These are phyloP conservation scores for Nannizziopsis barbatae DNA, from an alignment of 2,329 filamentous ascomycete species.

Conservation along the genomic window DNA sequence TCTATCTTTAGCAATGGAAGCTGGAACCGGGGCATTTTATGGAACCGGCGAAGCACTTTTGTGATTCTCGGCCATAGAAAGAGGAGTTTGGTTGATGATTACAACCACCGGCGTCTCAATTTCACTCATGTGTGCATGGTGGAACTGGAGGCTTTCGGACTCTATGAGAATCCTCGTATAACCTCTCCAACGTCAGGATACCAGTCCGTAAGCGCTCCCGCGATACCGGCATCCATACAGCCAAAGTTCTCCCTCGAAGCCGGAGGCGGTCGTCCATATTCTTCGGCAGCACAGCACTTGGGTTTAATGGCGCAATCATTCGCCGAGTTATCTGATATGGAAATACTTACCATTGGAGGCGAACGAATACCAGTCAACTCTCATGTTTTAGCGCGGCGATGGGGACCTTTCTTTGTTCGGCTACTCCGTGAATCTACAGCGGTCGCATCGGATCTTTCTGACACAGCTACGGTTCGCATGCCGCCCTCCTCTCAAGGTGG, in stretches of 20 bases:
- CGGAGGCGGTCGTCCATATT: conserved; percentile 65
- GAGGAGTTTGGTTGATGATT: conserved; percentile 88
- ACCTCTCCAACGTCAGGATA: conserved; percentile 69
- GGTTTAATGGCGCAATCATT: conserved; percentile 68
- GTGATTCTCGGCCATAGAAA: conserved; percentile 91
- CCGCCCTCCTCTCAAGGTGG: conserved; percentile 21
- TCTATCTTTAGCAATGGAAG: conserved; percentile 93
- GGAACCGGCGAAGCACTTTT: conserved; percentile 88
- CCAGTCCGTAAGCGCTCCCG: conserved; percentile 65
- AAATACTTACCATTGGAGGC: conserved; percentile 80
- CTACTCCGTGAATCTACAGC: conserved; percentile 69
- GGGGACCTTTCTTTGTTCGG: conserved; percentile 94
- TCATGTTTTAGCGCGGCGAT: conserved; percentile 70
- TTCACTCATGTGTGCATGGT: conserved; percentile 96
- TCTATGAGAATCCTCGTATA: conserved; percentile 89
- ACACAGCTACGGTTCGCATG: conserved; percentile 64
- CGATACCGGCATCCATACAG: conserved; percentile 48
- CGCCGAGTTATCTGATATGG: conserved; percentile 91
- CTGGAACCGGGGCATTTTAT: conserved; percentile 91
- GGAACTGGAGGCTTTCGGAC: conserved; percentile 89
- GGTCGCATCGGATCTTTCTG: conserved; percentile 55
- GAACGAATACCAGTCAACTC: conserved; percentile 92
- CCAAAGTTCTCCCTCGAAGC: conserved; percentile 41
- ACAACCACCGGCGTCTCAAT: conserved; percentile 95
- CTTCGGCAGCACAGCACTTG: conserved; percentile 68